Percentiles rank a stretch among this genome's conserved stretches.
phyloP scores from a whole-genome alignment of 352 stramenopile species.

The Globisporangium okanoganense region DNA sequence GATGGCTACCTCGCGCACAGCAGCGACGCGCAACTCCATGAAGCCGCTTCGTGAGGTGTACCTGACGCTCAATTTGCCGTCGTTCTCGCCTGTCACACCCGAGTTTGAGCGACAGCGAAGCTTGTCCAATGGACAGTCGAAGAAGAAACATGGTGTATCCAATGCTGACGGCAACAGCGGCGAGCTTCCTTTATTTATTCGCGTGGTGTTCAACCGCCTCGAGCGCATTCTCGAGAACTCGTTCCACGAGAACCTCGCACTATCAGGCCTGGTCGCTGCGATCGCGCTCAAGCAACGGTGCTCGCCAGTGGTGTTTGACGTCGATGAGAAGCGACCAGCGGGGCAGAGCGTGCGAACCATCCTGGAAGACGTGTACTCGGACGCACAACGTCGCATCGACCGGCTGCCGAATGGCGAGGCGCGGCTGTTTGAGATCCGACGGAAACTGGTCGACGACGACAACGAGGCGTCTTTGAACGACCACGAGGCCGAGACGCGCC shows the following conservation, averaged over 20 bases:
- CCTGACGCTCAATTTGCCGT: slow-evolving; percentile 63
- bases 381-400: slow-evolving; percentile 57
- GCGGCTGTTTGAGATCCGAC: slow-evolving; percentile 48
- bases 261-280: slow-evolving; percentile 74
- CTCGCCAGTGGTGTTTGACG: slow-evolving; percentile 47
- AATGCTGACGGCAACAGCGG: neutral
- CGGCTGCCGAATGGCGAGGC: slow-evolving; percentile 47
- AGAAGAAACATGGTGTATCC: slow-evolving; percentile 10
- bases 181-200: slow-evolving; percentile 49
- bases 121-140: neutral
- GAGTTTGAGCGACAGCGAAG: slow-evolving; percentile 15
- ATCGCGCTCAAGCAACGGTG: slow-evolving; percentile 64
- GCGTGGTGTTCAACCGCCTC: slow-evolving; percentile 70
- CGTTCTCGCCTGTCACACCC: slow-evolving; percentile 54
- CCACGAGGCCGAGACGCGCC: slow-evolving; percentile 55
- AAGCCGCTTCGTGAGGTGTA: slow-evolving; percentile 65
- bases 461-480: slow-evolving; percentile 59
- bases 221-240: slow-evolving; percentile 79
- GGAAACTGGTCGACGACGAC: slow-evolving; percentile 62
- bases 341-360: slow-evolving; percentile 66
- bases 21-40: slow-evolving; percentile 54
- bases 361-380: slow-evolving; percentile 75
- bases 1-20: slow-evolving; percentile 37
- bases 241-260: slow-evolving; percentile 76
- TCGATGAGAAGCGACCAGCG: slow-evolving; percentile 30